Conservation (phyloP, 2,329 filamentous ascomycete species). For the Hymenoscyphus infarciens region DNA sequence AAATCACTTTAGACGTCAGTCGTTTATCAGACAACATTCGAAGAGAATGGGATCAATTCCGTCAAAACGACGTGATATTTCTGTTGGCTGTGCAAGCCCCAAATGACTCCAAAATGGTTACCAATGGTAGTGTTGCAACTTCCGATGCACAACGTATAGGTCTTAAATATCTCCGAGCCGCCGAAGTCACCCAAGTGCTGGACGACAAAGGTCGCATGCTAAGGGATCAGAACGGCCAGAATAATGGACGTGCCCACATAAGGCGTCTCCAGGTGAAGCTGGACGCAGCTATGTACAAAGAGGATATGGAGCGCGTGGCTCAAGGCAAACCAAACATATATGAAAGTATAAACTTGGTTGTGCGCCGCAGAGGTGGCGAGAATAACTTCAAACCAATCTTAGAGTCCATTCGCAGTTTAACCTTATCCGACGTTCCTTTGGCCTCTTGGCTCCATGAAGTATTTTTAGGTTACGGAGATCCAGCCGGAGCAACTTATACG, state of each 20-base stretch:
- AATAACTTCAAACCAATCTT: constrained; percentile 97
- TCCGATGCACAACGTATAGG: constrained; percentile 60
- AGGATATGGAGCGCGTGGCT: constrained; percentile 64
- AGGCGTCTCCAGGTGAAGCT: constrained; percentile 76
- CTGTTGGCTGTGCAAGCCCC: constrained; percentile 71
- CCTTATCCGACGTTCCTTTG: constrained; percentile 78
- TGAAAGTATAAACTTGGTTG: constrained; percentile 77
- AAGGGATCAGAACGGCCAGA: constrained; percentile 57
- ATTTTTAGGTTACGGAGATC: constrained; percentile 95
- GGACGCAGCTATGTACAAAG: constrained; percentile 73
- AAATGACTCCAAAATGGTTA: constrained; percentile 44
- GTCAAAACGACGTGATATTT: constrained; percentile 86
- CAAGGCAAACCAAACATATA: constrained; percentile 76
- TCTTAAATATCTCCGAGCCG: constrained; percentile 70
- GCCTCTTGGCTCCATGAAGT: constrained; percentile 94
- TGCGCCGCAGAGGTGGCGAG: constrained; percentile 79
- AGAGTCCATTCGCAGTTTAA: constrained; percentile 83
- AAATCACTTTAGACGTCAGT: constrained; percentile 80
- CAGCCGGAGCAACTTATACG: constrained; percentile 80
- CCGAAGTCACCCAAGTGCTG: constrained; percentile 79
- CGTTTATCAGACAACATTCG: constrained; percentile 72
- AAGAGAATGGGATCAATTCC: constrained; percentile 84
- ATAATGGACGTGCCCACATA: constrained; percentile 58
- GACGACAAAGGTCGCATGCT: constrained; percentile 79
- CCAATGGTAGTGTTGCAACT: constrained; percentile 50